Evolutionary conservation across 2,329 filamentous ascomycete genomes (phyloP).

Genomic region (Paracamarosporium sp.): DNA sequence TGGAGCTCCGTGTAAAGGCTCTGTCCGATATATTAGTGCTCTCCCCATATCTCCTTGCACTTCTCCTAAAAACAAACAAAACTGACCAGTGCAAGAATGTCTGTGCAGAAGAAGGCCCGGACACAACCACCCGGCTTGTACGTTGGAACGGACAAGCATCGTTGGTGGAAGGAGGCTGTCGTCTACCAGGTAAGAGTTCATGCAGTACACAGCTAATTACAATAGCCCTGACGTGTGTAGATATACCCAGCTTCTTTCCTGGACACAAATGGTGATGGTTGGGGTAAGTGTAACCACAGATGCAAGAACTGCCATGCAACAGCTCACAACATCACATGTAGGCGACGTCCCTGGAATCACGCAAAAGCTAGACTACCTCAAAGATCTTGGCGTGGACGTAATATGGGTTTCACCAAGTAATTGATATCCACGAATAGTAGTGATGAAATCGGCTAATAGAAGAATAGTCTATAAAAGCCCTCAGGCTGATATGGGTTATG

Average conservation of each 20-base stretch:
- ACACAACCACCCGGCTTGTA: constrained; percentile 23
- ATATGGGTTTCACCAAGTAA: constrained; percentile 52
- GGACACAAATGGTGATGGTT: constrained; percentile 63
- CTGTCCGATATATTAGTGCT: not conserved
- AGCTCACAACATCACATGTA: not conserved
- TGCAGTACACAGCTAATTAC: not conserved
- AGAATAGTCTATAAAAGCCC: constrained; percentile 50
- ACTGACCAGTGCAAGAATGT: constrained; percentile 8
- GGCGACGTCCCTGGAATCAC: constrained; percentile 64
- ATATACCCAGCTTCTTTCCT: constrained; percentile 68
- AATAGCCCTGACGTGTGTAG: constrained; percentile 22
- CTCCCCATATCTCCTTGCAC: not conserved
- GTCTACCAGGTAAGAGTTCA: constrained; percentile 58
- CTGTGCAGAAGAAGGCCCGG: constrained; percentile 15
- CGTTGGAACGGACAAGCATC: constrained; percentile 41
- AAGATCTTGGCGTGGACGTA: constrained; percentile 53
- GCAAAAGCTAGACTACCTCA: constrained; percentile 62
- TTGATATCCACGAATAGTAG: not conserved
- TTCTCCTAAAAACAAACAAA: not conserved
- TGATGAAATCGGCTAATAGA: not conserved
- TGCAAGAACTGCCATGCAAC: not conserved
- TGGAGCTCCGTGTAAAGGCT: not conserved
- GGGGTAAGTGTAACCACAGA: constrained; percentile 42
- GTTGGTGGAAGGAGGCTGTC: constrained; percentile 67
- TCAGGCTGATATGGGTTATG: constrained; percentile 52